Evolutionary conservation across 2,329 filamentous ascomycete genomes (phyloP), one percentile per base, ranked within the genome.

Genomic region (Monilinia polystroma): DNA sequence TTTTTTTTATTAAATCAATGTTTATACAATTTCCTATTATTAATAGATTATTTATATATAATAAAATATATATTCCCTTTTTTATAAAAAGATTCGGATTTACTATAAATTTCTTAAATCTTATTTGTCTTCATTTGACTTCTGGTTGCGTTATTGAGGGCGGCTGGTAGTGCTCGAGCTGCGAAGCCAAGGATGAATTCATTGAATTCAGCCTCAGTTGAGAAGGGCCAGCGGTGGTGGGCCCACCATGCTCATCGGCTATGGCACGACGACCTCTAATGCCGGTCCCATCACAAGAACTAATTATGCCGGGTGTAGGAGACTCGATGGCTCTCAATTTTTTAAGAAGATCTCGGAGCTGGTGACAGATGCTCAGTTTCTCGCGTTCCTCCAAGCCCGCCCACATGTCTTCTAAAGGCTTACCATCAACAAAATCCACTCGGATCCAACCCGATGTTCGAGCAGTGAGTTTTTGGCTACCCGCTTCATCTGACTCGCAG

Each of bases 381-480:
- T 29, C 51, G 29, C 65, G 58, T 18, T 53, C 38, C 20, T 66
- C 16, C 32, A 65, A 49, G 35, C 26, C 47, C 18, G 57, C 47
- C 60, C 55, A 69, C 12, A 67, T 35, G 23, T 62, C 47, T 16
- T 67, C 67, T n/a, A 70, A 53, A 35, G 49, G 54, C 4, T 60
- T 55, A 5, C 67, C 66, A 45, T 60, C 45, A 41, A 69, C 56
- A 47, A 58, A 66, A 16, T 67, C 67, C 60, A 69, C 66, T 3
- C 41, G 57, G 35, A 69, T 67, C 45, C 38, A 52, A 52, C 51
- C 51, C 14, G 4, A 29, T 29, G 29, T 29, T 29, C 29, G 2
- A 29, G 29, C 29, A 29, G 3, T 4, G 29, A 29, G 23, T 16
- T 14, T n/a, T 54, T 14, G 43, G 26, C 20, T 26, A 18, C 23